Conservation (phyloP, 805 yeast genomes). For the Zygosaccharomyces siamensis region DNA sequence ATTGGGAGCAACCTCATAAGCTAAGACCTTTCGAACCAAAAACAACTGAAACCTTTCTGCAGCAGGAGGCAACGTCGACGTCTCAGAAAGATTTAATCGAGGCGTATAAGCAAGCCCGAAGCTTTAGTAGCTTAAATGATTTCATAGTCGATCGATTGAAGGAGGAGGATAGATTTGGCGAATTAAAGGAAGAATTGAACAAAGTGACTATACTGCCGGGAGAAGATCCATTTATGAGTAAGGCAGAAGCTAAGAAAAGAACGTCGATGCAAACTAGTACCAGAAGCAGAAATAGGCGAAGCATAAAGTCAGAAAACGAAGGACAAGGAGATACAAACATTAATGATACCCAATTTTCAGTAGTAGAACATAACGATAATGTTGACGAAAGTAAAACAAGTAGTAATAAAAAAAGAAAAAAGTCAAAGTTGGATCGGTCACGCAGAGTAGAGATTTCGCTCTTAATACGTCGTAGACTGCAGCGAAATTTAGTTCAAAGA, state of each 20-base stretch:
- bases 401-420: constrained; percentile 5
- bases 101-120: constrained; percentile 30
- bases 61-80: constrained; percentile 11
- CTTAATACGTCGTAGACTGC: constrained; percentile 31
- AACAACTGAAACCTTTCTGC: constrained; percentile 18
- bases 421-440: constrained; percentile 23
- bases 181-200: constrained; percentile 15
- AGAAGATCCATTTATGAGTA: constrained; percentile 30
- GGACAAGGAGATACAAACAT: not conserved
- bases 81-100: constrained; percentile 22
- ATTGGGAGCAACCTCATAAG: constrained; percentile 32
- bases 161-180: constrained; percentile 26
- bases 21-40: constrained; percentile 18
- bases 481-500: constrained; percentile 31
- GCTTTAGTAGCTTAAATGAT: constrained; percentile 20
- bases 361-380: not conserved
- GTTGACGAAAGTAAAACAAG: not conserved
- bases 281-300: constrained; percentile 2
- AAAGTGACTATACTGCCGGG: constrained; percentile 19
- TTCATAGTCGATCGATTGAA: constrained; percentile 24
- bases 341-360: not conserved
- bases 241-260: constrained; percentile 8
- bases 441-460: constrained; percentile 28
- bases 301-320: not conserved
- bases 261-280: constrained; percentile 1